These are phyloP conservation scores for Plasmodium coatneyi DNA, from an alignment of 169 alveolate species.

Conservation along the genomic window DNA sequence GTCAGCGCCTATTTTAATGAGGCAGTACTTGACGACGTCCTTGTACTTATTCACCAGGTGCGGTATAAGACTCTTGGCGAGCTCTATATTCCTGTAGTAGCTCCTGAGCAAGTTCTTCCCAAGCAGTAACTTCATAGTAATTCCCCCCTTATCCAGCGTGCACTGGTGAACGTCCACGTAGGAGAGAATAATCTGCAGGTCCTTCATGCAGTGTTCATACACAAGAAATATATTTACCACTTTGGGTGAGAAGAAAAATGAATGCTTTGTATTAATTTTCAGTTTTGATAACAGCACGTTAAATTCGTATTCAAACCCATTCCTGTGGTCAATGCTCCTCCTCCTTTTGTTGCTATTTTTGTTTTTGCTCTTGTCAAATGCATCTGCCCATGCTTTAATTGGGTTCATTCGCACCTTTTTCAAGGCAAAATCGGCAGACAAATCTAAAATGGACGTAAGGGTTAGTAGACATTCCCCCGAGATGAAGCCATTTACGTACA, in stretches of 20 bases:
- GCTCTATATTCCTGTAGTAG: constrained; percentile 64
- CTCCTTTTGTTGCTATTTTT: constrained; percentile 36
- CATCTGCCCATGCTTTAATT: constrained; percentile 82
- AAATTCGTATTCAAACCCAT: constrained; percentile 75
- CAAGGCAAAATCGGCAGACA: constrained; percentile 86
- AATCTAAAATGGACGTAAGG: constrained; percentile 81
- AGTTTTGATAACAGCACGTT: constrained; percentile 47
- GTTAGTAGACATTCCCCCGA: constrained; percentile 87
- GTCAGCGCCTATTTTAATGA: constrained; percentile 72
- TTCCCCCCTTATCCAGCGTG: constrained; percentile 84
- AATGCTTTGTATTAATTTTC: constrained; percentile 28
- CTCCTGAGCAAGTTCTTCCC: constrained; percentile 79
- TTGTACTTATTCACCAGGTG: constrained; percentile 64
- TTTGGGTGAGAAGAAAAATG: constrained; percentile 44
- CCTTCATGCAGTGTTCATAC: constrained; percentile 76
- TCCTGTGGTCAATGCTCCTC: constrained; percentile 42
- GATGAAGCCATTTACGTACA: constrained; percentile 82
- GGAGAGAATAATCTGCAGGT: constrained; percentile 84
- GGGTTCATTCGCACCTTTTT: constrained; percentile 86
- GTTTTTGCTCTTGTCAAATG: constrained; percentile 51
- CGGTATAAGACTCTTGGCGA: constrained; percentile 67
- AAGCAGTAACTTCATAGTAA: constrained; percentile 79
- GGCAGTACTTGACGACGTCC: constrained; percentile 73
- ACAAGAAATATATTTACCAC: constrained; percentile 68
- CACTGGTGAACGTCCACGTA: constrained; percentile 90